Evolutionary conservation across 2,329 filamentous ascomycete genomes (phyloP).

Genomic region (Pezicula neosporulosa): DNA sequence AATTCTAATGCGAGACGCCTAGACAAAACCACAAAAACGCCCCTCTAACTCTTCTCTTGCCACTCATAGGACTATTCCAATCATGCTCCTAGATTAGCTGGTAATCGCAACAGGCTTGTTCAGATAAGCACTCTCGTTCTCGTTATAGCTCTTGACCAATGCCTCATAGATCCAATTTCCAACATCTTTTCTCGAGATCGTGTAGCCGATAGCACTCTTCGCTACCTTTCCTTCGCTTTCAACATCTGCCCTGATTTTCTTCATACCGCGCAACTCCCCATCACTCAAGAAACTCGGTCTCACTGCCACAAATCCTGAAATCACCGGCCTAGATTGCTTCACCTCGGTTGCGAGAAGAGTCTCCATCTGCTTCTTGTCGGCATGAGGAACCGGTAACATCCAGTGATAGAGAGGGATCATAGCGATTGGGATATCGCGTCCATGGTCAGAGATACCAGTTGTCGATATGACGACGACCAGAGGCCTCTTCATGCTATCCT

Average conservation of each 20-base stretch:
- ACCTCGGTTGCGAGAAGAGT: slow-evolving; percentile 22
- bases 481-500: slow-evolving; percentile 26
- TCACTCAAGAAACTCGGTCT: slow-evolving; percentile 28
- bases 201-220: slow-evolving; percentile 31
- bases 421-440: slow-evolving; percentile 39
- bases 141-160: slow-evolving; percentile 8
- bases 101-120: too few relatives aligned
- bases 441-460: slow-evolving; percentile 37
- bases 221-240: slow-evolving; percentile 13
- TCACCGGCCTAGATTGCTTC: slow-evolving; percentile 7
- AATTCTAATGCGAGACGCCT: too few relatives aligned
- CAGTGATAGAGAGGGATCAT: slow-evolving; percentile 41
- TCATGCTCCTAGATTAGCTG: not conserved
- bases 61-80: too few relatives aligned
- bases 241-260: slow-evolving; percentile 20
- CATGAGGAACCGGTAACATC: slow-evolving; percentile 38
- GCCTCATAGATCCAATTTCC: slow-evolving; percentile 29
- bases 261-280: slow-evolving; percentile 19
- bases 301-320: slow-evolving; percentile 13
- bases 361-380: slow-evolving; percentile 48
- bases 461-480: slow-evolving; percentile 36
- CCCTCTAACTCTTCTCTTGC: too few relatives aligned
- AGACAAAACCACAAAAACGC: too few relatives aligned
- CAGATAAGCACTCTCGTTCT: too few relatives aligned
- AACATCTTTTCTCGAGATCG: slow-evolving; percentile 30